Percentiles rank a stretch among this genome's conserved stretches.
Conservation (phyloP, 345 rosid genomes). For the Rhodomyrtus tomentosa region DNA sequence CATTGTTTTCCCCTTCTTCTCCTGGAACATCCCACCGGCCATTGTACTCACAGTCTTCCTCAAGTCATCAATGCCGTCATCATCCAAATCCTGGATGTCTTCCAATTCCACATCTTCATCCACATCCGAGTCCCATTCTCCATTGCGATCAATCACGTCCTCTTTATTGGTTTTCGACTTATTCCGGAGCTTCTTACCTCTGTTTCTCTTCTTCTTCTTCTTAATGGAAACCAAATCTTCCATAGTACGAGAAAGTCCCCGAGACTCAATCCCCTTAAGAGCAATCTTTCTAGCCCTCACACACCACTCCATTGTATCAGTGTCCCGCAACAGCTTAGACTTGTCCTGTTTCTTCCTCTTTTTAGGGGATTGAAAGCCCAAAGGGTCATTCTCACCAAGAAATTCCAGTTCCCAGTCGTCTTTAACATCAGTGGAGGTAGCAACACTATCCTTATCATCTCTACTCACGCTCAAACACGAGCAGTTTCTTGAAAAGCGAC, state of each 20-base stretch:
- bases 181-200: slow-evolving; percentile 8
- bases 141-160: slow-evolving; percentile 11
- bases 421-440: slow-evolving; percentile 4
- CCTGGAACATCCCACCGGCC: slow-evolving; percentile 66
- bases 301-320: slow-evolving; percentile 92
- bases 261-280: slow-evolving; percentile 58
- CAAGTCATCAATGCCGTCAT: slow-evolving; percentile 20
- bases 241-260: slow-evolving; percentile 46
- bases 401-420: slow-evolving; percentile 66
- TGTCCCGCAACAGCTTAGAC: slow-evolving; percentile 34
- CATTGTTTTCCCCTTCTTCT: slow-evolving; percentile 47
- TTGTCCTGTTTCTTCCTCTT: slow-evolving; percentile 41
- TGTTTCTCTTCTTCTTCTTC: slow-evolving; percentile 30
- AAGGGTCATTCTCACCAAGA: slow-evolving; percentile 61
- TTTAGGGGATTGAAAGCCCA: slow-evolving; percentile 46
- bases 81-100: slow-evolving; percentile 5
- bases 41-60: slow-evolving; percentile 39
- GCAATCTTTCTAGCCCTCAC: slow-evolving; percentile 68
- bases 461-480: slow-evolving; percentile 1
- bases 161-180: slow-evolving; percentile 10
- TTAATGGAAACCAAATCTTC: slow-evolving; percentile 40
- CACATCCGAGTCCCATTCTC: slow-evolving; percentile 21
- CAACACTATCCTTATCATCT: not conserved
- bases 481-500: slow-evolving; percentile 7
- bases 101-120: slow-evolving; percentile 16